Evolutionary conservation across 352 stramenopile species (phyloP).

Genomic region (Globisporangium spiculum): DNA sequence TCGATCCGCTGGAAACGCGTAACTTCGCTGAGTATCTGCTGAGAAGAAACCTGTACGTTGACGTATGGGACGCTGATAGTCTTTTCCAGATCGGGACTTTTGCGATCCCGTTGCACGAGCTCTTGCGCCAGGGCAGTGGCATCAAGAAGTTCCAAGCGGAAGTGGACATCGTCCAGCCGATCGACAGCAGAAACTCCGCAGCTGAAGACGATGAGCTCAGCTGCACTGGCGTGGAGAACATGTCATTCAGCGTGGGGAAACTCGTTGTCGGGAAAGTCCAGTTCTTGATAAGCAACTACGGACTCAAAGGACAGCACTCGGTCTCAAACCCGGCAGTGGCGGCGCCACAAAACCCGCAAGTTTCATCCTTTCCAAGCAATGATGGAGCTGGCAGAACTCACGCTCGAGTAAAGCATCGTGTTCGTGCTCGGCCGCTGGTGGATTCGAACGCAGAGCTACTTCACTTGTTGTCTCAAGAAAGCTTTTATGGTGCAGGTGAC

Average conservation of each 20-base stretch:
- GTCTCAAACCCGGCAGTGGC: slow-evolving; percentile 8
- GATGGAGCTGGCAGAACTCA: slow-evolving; percentile 11
- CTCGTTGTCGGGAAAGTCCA: slow-evolving; percentile 69
- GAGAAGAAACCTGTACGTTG: slow-evolving; percentile 81
- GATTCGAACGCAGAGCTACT: slow-evolving; percentile 73
- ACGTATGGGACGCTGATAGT: slow-evolving; percentile 93
- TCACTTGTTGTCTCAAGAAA: slow-evolving; percentile 55
- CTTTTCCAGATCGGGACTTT: slow-evolving; percentile 87
- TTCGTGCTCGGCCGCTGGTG: slow-evolving; percentile 67
- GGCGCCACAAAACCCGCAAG: slow-evolving; percentile 2
- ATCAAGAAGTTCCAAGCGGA: slow-evolving; percentile 90
- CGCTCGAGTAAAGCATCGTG: slow-evolving; percentile 49
- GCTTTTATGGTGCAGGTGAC: slow-evolving; percentile 42
- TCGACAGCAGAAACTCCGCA: slow-evolving; percentile 12
- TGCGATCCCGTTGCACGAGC: slow-evolving; percentile 76
- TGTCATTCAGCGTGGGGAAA: neutral
- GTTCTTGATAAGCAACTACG: slow-evolving; percentile 88
- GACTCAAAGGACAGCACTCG: slow-evolving; percentile 45
- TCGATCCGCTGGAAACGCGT: slow-evolving; percentile 62
- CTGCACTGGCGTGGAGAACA: slow-evolving; percentile 12
- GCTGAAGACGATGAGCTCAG: neutral
- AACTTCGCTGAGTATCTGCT: slow-evolving; percentile 88
- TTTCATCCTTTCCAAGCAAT: neutral
- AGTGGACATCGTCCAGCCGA: slow-evolving; percentile 46
- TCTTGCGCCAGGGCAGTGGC: slow-evolving; percentile 87